Base-by-base conservation (phyloP, 768 basidiomycete genomes). In the Trichaptum fuscoviolaceum region DNA sequence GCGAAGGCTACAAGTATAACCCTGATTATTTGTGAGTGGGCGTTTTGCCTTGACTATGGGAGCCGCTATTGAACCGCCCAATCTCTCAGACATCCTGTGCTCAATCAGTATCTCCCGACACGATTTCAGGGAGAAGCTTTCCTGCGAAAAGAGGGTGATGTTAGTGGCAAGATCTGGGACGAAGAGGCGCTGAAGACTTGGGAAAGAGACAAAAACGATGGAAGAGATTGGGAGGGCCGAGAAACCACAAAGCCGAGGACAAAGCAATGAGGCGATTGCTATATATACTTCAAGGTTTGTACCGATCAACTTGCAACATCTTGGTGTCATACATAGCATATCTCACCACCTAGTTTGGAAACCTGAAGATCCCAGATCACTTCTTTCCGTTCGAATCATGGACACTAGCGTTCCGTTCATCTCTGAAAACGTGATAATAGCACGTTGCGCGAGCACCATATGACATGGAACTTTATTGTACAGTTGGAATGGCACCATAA, bases 1-100 rank as follows among this genome's bases (percentile, higher is more conserved):
- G 87, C 1, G 78, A 83, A 69, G 83, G 80, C 24, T 92, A 92
- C 68, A 75, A 73, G 64, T 92, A 87, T 69, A 87, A 90, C 73
- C 89, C 89, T 9, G 77, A 75, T 27, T 90, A 82, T 71, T 73
- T 70, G 82, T 86, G 67, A 71, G 84, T 72, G n/a, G 34, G 27
- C 7, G n/a, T 30, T 30, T 25, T 25, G n/a, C 42, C 35, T 18
- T 23, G 42, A 7, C 35, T 64, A 58, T 24, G 52, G 24, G 35
- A 26, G 24, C 30, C 65, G 20, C 17, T 9, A 35, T 35, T 57
- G 24, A 20, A 23, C 8, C 65, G 64, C 30, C 62, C 64, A 63
- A 67, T 25, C 34, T 30, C 69, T 35, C 67, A 85, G 84, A 12
- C 90, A 91, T 73, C 90, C 90, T 0, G 87, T 90, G 52, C 75